Evolutionary conservation across 768 basidiomycete genomes (phyloP).

Genomic region (Leucocoprinus leucothites): DNA sequence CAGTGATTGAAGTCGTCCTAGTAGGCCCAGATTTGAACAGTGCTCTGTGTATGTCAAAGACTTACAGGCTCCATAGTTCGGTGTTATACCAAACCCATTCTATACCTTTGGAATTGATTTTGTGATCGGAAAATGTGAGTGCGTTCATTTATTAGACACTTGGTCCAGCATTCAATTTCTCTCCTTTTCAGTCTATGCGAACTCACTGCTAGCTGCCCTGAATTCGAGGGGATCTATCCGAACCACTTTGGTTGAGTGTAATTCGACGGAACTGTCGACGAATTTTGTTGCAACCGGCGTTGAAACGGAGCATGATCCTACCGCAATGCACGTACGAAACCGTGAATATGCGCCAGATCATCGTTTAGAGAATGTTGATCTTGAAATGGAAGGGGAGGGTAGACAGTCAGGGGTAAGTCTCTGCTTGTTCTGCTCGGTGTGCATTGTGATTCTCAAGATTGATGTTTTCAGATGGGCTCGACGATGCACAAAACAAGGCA

Average conservation of each 20-base stretch:
- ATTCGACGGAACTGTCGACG: slow-evolving; percentile 29
- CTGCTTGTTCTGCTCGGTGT: background rate
- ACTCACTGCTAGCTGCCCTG: slow-evolving; percentile 42
- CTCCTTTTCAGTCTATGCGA: slow-evolving; percentile 38
- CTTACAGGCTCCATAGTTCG: slow-evolving; percentile 28
- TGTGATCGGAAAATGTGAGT: slow-evolving; percentile 47
- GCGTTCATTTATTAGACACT: background rate
- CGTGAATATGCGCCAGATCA: background rate
- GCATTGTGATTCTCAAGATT: background rate
- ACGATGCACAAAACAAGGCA: background rate
- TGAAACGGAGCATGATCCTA: slow-evolving; percentile 20
- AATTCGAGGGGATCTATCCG: slow-evolving; percentile 38
- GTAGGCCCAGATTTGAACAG: slow-evolving; percentile 18
- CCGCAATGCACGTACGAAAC: slow-evolving; percentile 16
- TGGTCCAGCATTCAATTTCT: background rate
- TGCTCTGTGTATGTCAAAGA: background rate
- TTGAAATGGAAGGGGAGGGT: background rate
- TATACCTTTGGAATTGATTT: slow-evolving; percentile 50
- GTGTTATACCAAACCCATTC: slow-evolving; percentile 37
- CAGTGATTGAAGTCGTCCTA: slow-evolving; percentile 34
- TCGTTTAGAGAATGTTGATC: background rate
- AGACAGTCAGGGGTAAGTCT: slow-evolving; percentile 5
- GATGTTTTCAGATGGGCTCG: background rate
- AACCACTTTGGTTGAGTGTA: slow-evolving; percentile 18
- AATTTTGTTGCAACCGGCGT: slow-evolving; percentile 29